These are phyloP conservation scores for Globisporangium nunn DNA, from an alignment of 352 stramenopile genomes.

Conservation along the genomic window DNA sequence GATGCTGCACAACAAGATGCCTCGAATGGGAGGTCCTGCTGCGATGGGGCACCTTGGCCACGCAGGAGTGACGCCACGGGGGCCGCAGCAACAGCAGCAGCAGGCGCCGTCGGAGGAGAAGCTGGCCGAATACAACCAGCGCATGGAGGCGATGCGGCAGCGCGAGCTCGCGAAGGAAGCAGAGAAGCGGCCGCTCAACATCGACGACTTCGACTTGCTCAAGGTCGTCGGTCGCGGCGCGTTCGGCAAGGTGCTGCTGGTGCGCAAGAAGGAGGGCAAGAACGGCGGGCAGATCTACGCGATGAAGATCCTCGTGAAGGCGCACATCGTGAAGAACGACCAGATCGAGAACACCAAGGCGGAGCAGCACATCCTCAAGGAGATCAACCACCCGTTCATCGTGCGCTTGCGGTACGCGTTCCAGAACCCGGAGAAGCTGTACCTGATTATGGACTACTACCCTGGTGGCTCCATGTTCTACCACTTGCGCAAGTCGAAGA, in stretches of 20 bases:
- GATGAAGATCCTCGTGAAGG: conserved; percentile 94
- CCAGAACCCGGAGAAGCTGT: conserved; percentile 91
- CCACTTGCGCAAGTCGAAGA: conserved; percentile 82
- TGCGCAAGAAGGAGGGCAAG: conserved; percentile 89
- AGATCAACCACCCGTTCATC: conserved; percentile 86
- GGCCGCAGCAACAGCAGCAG: neutral
- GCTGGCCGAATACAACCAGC: conserved; percentile 49
- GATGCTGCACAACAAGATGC: conserved; percentile 83
- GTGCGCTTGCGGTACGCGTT: conserved; percentile 83
- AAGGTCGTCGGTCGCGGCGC: conserved; percentile 93
- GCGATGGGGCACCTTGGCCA: conserved; percentile 10
- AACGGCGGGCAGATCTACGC: conserved; percentile 85
- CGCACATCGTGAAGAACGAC: conserved; percentile 89
- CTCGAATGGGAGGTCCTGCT: conserved; percentile 28
- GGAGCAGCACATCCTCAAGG: conserved; percentile 86
- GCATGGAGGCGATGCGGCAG: conserved; percentile 75
- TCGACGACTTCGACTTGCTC: conserved; percentile 93
- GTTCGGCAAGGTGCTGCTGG: conserved; percentile 94
- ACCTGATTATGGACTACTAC: conserved; percentile 96
- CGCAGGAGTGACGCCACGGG: conserved; percentile 8
- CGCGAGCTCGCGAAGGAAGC: conserved; percentile 68
- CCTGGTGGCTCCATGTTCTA: conserved; percentile 88
- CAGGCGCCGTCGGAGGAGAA: conserved; percentile 46
- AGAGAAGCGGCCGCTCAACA: conserved; percentile 62
- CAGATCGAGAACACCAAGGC: conserved; percentile 92